Evolutionary conservation across 129 eudicot species (phyloP).

Genomic region (Centaurea solstitialis): DNA sequence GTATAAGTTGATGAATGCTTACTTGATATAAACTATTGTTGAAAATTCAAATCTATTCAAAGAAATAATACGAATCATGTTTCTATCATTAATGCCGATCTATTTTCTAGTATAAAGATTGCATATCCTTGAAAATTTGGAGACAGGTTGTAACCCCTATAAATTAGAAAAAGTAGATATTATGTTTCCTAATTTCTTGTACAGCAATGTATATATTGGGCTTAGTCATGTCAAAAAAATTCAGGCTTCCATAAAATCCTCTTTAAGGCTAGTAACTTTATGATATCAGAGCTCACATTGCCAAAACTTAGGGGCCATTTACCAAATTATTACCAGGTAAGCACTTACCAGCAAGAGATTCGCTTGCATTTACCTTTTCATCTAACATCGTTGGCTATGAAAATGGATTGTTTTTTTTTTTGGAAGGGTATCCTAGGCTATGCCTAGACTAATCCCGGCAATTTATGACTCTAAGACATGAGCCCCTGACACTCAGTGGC

Average conservation of each 20-base stretch:
- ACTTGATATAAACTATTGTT: background rate
- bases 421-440: no score
- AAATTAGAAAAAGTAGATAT: background rate
- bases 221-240: background rate
- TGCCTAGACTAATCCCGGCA: no score
- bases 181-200: background rate
- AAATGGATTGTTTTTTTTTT: no score
- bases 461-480: no score
- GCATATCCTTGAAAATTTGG: background rate
- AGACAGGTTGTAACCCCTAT: background rate
- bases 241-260: background rate
- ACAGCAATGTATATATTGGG: background rate
- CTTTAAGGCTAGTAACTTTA: background rate
- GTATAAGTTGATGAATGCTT: background rate
- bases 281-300: background rate
- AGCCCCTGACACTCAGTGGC: no score
- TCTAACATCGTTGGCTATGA: no score
- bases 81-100: background rate
- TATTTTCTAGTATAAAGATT: background rate
- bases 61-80: no score
- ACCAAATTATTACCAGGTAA: no score
- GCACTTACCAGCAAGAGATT: no score
- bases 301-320: background rate
- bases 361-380: no score
- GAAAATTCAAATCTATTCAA: background rate